Base-by-base conservation (phyloP, 345 rosid genomes). In the Zanthoxylum bungeanum region DNA sequence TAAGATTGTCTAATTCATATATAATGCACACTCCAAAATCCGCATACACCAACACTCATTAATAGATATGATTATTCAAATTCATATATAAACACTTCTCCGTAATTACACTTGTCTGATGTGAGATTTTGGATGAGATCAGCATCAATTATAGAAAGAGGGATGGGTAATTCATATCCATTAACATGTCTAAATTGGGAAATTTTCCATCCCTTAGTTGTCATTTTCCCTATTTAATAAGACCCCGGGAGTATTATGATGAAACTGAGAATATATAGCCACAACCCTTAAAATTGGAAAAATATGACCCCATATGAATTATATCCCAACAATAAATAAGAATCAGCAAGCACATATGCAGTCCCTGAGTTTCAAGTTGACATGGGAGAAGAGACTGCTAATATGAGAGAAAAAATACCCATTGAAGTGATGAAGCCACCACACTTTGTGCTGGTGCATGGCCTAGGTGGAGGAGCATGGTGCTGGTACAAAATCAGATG, bases 401-500 rank as follows among this genome's bases (percentile, higher is more conserved):
- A 61, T 27, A 77, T 47, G 44, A 44, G 57, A 19, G 21, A 33
- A 59, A 58, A 55, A 28, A 39, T 36, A 36, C 70, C 70, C 49
- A 46, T 42, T 14, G 49, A 44, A 44, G 49, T 44, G 16, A 5
- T 3, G 58, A 59, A 44, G 66, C 72, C 77, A n/a, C n/a, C n/a
- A 39, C 97, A 90, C 86, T 92, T 94, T 58, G 97, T 92, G 70
- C 72, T 94, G 78, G 86, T 92, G 33, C 98, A 94, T 39, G 97
- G 98, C 44, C 31, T 89, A 42, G 64, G 92, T 31, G 86, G 86
- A 59, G 98, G 98, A 64, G 83, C 88, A 11, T 94, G 98, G 98
- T 92, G 98, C 79, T 94, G 98, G 98, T 94, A 90, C 86, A 94
- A 86, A 65, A 71, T 94, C 74, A 78, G 85, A 64, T 75, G 88